Percentiles rank a stretch among this genome's conserved stretches.
phyloP scores from a whole-genome alignment of 2,329 filamentous ascomycete genomes.

The Penicillium palitans region DNA sequence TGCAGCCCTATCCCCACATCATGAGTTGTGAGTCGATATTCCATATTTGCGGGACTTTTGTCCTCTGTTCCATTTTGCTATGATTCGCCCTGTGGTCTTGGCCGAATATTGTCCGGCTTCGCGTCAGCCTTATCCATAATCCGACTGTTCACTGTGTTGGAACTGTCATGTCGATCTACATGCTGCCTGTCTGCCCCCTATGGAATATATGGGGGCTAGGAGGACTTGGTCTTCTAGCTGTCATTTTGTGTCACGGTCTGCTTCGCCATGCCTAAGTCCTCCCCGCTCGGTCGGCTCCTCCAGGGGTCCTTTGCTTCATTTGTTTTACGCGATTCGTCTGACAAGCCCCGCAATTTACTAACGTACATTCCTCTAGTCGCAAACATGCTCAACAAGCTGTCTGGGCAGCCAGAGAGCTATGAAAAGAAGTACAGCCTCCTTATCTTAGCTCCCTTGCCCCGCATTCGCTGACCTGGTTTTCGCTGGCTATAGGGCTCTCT shows the following conservation, averaged over 20 bases:
- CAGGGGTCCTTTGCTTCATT: conserved; percentile 4
- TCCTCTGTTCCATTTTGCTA: background rate
- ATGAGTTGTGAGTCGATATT: conserved; percentile 30
- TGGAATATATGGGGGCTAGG: conserved; percentile 12
- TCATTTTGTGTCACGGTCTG: conserved; percentile 8
- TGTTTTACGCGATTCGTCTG: conserved; percentile 4
- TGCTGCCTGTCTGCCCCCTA: conserved; percentile 10
- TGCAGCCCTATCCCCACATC: conserved; percentile 23
- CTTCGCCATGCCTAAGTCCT: conserved; percentile 1
- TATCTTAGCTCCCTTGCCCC: background rate
- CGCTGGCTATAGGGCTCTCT: conserved; percentile 65
- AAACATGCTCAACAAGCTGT: conserved; percentile 91
- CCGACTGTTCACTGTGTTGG: background rate
- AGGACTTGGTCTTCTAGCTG: background rate
- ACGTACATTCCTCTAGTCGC: conserved; percentile 59
- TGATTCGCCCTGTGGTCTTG: conserved; percentile 4
- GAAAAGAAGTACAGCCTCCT: conserved; percentile 78
- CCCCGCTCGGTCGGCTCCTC: conserved; percentile 17
- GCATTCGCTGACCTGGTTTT: conserved; percentile 5
- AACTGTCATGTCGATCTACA: conserved; percentile 9
- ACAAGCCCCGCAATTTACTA: conserved; percentile 10
- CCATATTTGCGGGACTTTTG: conserved; percentile 9
- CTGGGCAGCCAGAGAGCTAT: conserved; percentile 96
- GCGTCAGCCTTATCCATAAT: conserved; percentile 11
- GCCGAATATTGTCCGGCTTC: conserved; percentile 1